Percentiles rank a stretch among this genome's conserved stretches.
phyloP scores from a whole-genome alignment of 2,329 filamentous ascomycete species.

The Xylaria sp. region DNA sequence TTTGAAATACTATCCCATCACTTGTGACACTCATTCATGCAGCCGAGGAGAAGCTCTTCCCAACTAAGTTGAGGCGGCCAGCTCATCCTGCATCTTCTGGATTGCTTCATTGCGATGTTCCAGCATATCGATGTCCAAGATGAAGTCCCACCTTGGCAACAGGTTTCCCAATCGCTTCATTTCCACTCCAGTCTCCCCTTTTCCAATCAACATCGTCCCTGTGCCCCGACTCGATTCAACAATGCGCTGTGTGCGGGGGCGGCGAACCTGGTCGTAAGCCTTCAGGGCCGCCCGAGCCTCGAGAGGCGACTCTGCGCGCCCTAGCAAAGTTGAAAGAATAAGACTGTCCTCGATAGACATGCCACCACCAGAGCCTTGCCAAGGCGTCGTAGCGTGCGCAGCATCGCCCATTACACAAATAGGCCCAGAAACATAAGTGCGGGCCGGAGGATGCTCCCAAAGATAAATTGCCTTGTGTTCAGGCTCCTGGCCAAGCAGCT shows the following conservation, averaged over 20 bases:
- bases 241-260: constrained; percentile 33
- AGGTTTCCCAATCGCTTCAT: constrained; percentile 13
- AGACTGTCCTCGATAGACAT: constrained; percentile 36
- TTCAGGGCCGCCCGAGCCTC: constrained; percentile 28
- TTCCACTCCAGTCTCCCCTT: constrained; percentile 14
- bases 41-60: too few relatives aligned
- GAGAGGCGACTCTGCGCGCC: constrained; percentile 9
- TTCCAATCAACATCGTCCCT: constrained; percentile 26
- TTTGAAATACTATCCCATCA: too few relatives aligned
- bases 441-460: constrained; percentile 34
- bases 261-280: constrained; percentile 31
- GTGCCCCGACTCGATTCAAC: constrained; percentile 32
- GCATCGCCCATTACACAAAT: constrained; percentile 32
- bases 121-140: constrained; percentile 31
- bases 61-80: neutral
- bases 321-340: constrained; percentile 31
- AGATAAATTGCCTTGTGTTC: constrained; percentile 33
- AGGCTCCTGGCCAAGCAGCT: constrained; percentile 33
- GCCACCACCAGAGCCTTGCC: constrained; percentile 33
- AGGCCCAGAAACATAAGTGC: constrained; percentile 32
- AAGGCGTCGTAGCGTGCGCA: constrained; percentile 31
- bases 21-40: too few relatives aligned
- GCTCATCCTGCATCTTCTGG: neutral
- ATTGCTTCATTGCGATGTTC: constrained; percentile 29
- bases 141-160: constrained; percentile 32